Evolutionary conservation across 176 grass and related monocot genomes (phyloP).

Genomic region (Aegilops longissima): DNA sequence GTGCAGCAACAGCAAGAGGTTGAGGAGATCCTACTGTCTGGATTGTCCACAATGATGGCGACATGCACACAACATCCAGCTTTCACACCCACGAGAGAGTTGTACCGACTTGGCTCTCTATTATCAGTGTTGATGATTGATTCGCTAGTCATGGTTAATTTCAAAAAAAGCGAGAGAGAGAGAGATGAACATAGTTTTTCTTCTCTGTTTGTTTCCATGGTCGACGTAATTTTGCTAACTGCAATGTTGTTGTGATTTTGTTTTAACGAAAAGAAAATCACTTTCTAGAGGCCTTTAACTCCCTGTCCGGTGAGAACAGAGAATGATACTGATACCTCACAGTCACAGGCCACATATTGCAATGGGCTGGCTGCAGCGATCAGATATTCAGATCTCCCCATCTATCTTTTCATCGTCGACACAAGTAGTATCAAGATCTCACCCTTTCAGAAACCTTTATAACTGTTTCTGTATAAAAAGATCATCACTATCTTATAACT

Average conservation of each 20-base stretch:
- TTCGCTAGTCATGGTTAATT: background rate
- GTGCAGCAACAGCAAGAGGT: slow-evolving; percentile 11
- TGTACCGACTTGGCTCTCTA: background rate
- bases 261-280: background rate
- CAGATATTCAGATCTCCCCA: background rate
- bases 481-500: background rate
- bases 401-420: background rate
- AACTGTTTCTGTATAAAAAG: background rate
- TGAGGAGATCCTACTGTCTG: background rate
- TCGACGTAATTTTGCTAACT: background rate
- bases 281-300: background rate
- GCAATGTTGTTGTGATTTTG: background rate
- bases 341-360: background rate
- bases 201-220: background rate
- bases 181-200: background rate
- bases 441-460: background rate
- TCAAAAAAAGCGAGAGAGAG: too few relatives aligned
- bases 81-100: background rate
- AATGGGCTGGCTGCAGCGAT: background rate
- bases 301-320: background rate
- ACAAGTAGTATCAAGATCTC: background rate
- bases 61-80: slow-evolving; percentile 3
- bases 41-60: slow-evolving; percentile 16
- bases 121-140: background rate
- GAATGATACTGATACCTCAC: background rate